Percentiles rank a stretch among this genome's conserved stretches.
Conservation (phyloP, 2,329 filamentous ascomycete species). For the Neofusicoccum umdonicola region DNA sequence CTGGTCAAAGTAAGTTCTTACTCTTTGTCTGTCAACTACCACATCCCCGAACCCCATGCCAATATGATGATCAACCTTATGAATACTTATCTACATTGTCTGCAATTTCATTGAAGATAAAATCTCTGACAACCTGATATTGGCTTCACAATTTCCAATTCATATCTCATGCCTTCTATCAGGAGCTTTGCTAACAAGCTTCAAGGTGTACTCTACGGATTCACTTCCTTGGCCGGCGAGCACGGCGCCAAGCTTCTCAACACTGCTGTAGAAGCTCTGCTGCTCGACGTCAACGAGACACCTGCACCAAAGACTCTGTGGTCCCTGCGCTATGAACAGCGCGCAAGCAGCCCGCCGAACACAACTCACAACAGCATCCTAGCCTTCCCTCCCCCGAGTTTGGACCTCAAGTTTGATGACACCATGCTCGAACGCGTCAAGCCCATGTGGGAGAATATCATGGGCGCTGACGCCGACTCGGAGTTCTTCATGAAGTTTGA, state of each 20-base stretch:
- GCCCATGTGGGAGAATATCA: slow-evolving; percentile 66
- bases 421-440: slow-evolving; percentile 63
- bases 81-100: slow-evolving; percentile 99
- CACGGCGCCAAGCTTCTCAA: slow-evolving; percentile 37
- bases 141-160: slow-evolving; percentile 30
- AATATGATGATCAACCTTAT: slow-evolving; percentile 78
- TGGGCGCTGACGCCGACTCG: slow-evolving; percentile 51
- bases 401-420: slow-evolving; percentile 68
- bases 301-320: slow-evolving; percentile 47
- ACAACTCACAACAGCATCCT: slow-evolving; percentile 46
- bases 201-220: slow-evolving; percentile 60
- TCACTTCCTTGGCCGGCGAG: slow-evolving; percentile 39
- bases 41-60: slow-evolving; percentile 26
- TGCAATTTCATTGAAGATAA: slow-evolving; percentile 86
- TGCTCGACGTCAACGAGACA: slow-evolving; percentile 37
- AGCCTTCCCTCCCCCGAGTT: slow-evolving; percentile 57
- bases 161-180: slow-evolving; percentile 22
- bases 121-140: slow-evolving; percentile 87
- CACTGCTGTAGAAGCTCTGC: slow-evolving; percentile 43
- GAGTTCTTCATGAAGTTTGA: slow-evolving; percentile 74
- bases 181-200: slow-evolving; percentile 21
- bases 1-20: slow-evolving; percentile 77
- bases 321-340: slow-evolving; percentile 54
- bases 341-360: slow-evolving; percentile 28
- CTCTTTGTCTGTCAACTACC: slow-evolving; percentile 16